Evolutionary conservation across 257 asterid genomes (phyloP).

Genomic region (Solanum tacnaense): DNA sequence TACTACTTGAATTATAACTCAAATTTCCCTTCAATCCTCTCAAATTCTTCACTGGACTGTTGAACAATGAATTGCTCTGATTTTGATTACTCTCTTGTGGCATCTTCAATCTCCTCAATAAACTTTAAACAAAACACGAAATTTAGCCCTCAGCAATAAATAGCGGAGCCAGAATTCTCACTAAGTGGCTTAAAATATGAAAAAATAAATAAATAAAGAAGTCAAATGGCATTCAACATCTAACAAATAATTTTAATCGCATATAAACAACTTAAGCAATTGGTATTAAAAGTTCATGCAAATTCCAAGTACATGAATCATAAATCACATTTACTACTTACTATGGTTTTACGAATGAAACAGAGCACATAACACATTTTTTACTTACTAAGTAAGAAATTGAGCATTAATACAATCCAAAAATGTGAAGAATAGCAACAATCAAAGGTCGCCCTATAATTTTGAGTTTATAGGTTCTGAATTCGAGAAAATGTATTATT

Average conservation of each 20-base stretch:
- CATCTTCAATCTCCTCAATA: constrained; percentile 21
- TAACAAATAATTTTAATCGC: neutral
- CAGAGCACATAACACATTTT: neutral
- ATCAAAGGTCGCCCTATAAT: neutral
- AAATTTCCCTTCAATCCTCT: constrained; percentile 50
- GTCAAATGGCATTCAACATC: neutral
- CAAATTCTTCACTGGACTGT: constrained; percentile 48
- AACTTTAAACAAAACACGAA: neutral
- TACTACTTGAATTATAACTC: constrained; percentile 23
- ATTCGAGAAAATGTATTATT: neutral
- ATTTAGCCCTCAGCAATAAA: neutral
- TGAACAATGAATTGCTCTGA: neutral
- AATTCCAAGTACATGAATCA: neutral
- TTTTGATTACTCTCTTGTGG: constrained; percentile 42
- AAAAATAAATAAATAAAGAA: neutral
- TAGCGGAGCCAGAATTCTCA: neutral
- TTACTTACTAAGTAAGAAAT: neutral
- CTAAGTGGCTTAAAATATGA: too few species aligned
- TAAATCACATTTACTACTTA: neutral
- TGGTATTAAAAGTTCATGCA: neutral
- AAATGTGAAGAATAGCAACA: neutral
- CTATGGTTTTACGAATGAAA: neutral
- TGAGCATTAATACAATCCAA: neutral
- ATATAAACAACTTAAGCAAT: too few species aligned
- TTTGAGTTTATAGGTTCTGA: neutral